Evolutionary conservation across 495 filamentous ascomycete species (phyloP).

Genomic region (Daldinia concentrica): DNA sequence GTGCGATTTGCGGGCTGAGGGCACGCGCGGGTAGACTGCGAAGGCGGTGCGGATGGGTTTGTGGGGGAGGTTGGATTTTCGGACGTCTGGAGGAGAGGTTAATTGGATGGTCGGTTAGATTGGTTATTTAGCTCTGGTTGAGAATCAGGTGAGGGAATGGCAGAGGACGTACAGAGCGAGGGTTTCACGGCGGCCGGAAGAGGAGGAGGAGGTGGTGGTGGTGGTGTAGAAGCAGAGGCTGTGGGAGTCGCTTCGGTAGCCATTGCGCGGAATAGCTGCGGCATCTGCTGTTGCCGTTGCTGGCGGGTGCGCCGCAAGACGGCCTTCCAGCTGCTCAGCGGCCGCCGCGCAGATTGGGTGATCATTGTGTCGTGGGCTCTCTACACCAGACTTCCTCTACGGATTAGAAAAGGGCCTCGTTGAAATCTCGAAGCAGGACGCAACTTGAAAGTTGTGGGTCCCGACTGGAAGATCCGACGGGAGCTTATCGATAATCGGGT

Average conservation of each 20-base stretch:
- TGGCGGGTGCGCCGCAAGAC: conserved; percentile 57
- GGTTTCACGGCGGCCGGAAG: conserved; percentile 9
- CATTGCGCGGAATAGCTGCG: conserved; percentile 47
- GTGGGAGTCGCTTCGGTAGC: conserved; percentile 47
- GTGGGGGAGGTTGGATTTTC: conserved; percentile 38
- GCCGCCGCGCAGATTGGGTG: conserved; percentile 66
- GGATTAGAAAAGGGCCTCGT: neutral
- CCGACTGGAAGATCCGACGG: neutral
- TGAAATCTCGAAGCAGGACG: conserved; percentile 18
- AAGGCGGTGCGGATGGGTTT: conserved; percentile 51
- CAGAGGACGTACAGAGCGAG: conserved; percentile 16
- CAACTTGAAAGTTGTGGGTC: conserved; percentile 11
- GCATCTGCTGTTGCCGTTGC: conserved; percentile 50
- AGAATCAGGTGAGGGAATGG: neutral
- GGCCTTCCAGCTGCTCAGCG: conserved; percentile 72
- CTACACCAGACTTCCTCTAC: too few species aligned
- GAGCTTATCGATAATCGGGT: conserved; percentile 31
- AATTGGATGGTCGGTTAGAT: neutral
- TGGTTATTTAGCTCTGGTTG: neutral
- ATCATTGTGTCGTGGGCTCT: conserved; percentile 62
- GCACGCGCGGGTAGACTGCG: conserved; percentile 61
- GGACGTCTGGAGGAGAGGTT: conserved; percentile 29
- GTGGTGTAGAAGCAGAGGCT: conserved; percentile 20
- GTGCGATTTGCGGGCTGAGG: conserved; percentile 49
- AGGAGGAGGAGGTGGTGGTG: conserved; percentile 30